Base-by-base conservation (phyloP, 805 yeast species). In the Scheffersomyces coipomensis region DNA sequence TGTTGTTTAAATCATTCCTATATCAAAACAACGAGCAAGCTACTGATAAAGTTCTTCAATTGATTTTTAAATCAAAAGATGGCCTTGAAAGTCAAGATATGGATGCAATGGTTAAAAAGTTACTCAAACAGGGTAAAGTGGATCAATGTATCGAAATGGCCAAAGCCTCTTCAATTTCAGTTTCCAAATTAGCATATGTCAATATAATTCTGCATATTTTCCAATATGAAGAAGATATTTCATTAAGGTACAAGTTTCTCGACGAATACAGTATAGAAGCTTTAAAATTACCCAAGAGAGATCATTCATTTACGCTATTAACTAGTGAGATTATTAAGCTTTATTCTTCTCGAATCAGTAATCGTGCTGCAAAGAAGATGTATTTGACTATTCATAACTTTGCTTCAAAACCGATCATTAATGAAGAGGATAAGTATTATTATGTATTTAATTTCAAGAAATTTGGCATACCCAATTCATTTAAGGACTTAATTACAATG, bases 1-100 rank as follows among this genome's bases (percentile, higher is more conserved):
- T 56, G 44, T 47, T 69, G 22, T 60, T 68, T 34, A 45, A 50
- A 15, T 48, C 60, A 5, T 66, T 66, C 34, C 39, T 63, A 26
- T 19, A 29, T 11, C 61, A 55, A 37, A 52, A 55, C 31, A 54
- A 57, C 32, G 62, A 55, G 24, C 44, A 38, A 2, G 64, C 58
- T 4, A 57, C 69, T 0, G 62, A 62, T 29, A 53, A 48, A 37
- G 46, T 66, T 19, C 47, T 62, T 15, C 56, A 52, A 40, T 46
- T 58, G 7, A 63, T 69, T 8, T 48, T 61, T 38, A 50, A 54
- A 10, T 51, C 66, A 5, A 46, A 48, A 31, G 49, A 50, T 15
- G 69, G 68, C 1, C 35, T 64, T 5, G 44, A 47, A 15, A 19
- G 48, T 5, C 29, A 35, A 3, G 73, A 68, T 19, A 55, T 65